phyloP scores from a whole-genome alignment of 805 yeast genomes.

The Millerozyma miso region DNA sequence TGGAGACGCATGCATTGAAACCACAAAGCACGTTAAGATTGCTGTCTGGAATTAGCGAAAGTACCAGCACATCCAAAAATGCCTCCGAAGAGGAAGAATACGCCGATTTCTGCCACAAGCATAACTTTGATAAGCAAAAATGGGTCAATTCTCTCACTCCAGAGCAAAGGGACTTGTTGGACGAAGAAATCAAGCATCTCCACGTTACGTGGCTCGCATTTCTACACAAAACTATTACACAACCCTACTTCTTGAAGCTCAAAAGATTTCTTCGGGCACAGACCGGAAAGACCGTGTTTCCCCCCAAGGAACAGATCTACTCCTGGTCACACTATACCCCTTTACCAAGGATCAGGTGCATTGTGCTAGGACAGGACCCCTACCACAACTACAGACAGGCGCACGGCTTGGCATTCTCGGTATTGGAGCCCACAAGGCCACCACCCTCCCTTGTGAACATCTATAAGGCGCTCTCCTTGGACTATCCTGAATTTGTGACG shows the following conservation, averaged over 20 bases:
- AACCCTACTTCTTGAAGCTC: constrained; percentile 76
- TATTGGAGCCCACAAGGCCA: constrained; percentile 69
- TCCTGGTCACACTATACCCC: constrained; percentile 92
- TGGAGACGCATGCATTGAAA: not conserved
- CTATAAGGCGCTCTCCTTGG: constrained; percentile 64
- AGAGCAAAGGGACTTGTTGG: constrained; percentile 50
- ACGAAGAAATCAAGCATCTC: constrained; percentile 64
- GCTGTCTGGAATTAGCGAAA: not conserved
- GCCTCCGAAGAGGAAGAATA: constrained; percentile 8
- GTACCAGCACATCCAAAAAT: not conserved
- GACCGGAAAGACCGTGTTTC: constrained; percentile 58
- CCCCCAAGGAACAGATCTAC: constrained; percentile 72
- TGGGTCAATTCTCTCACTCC: constrained; percentile 48
- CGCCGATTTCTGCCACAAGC: constrained; percentile 9
- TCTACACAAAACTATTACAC: constrained; percentile 66
- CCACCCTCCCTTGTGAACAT: constrained; percentile 88
- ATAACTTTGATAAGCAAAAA: constrained; percentile 43
- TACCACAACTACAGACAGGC: constrained; percentile 93
- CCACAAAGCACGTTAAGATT: not conserved
- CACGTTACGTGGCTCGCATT: constrained; percentile 76
- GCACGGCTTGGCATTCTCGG: constrained; percentile 94
- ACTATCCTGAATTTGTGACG: constrained; percentile 63
- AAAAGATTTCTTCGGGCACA: constrained; percentile 60
- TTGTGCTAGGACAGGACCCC: constrained; percentile 94
- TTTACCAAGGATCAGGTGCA: constrained; percentile 63